Percentiles rank a stretch among this genome's conserved stretches.
Evolutionary conservation across 441 rosid species (phyloP).

Genomic region (Croton setiger): DNA sequence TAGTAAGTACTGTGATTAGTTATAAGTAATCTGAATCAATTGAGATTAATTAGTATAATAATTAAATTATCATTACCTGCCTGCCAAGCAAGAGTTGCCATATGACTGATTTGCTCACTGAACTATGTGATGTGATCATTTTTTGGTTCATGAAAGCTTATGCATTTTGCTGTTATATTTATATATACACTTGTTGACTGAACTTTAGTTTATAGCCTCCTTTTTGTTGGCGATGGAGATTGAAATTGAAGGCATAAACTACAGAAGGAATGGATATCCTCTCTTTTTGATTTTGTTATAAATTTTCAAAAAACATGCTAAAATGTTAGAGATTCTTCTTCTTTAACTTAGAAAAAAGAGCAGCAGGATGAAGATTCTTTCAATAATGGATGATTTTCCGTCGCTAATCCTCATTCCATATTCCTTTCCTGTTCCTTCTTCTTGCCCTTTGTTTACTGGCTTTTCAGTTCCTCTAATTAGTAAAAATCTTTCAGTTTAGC

Average conservation of each 20-base stretch:
- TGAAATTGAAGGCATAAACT: slow-evolving; percentile 9
- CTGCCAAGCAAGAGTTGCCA: slow-evolving; percentile 34
- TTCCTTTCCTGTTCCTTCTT: background rate
- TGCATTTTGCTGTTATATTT: background rate
- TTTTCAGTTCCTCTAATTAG: too few species aligned
- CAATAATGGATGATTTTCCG: too few species aligned
- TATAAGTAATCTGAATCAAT: background rate
- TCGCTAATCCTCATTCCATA: background rate
- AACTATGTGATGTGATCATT: background rate
- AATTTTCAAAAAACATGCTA: too few species aligned
- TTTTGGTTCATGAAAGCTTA: background rate
- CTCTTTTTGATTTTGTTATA: background rate
- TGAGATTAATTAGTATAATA: background rate
- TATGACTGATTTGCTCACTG: slow-evolving; percentile 19
- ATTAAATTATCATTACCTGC: slow-evolving; percentile 1
- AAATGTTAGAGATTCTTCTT: too few species aligned
- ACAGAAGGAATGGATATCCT: slow-evolving; percentile 12
- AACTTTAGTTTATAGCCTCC: too few species aligned
- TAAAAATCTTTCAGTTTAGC: too few species aligned
- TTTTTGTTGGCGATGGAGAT: background rate
- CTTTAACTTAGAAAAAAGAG: too few species aligned
- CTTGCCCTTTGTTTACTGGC: too few species aligned
- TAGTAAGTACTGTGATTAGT: background rate
- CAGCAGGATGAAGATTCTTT: too few species aligned
- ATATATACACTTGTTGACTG: too few species aligned